Evolutionary conservation across 176 grass and related monocot species (phyloP), one percentile per base, ranked within the genome.

Genomic region (Triticum monococcum): DNA sequence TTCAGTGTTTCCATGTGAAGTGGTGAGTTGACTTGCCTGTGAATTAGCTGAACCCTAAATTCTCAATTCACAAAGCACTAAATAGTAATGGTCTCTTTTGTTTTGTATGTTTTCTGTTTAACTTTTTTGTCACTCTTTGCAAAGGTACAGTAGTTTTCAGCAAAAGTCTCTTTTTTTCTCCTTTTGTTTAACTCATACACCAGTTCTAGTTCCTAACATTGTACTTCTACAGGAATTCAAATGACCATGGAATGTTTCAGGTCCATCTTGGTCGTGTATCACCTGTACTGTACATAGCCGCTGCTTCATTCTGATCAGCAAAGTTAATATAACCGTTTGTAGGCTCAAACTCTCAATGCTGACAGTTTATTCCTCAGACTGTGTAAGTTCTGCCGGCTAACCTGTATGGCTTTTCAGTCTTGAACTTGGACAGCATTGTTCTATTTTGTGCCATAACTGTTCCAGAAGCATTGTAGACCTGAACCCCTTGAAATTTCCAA

Each of bases 241-340:
- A 75, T 68, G 60, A 1, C 13, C 46, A 33, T 68, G 18, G 32
- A 77, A 75, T 72, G 12, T 66, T 5, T 12, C 68, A 14, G 17
- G 12, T 41, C 66, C 12, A 72, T 84, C 35, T 54, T 79, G 4
- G 35, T 13, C 23, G 8, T 66, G 20, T 9, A 72, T 78, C 12
- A 36, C 26, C 80, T 83, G 66, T 82, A 64, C 80, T 83, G 66
- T 82, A 64, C 48, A 54, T 23, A 68, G 11, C 3, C 17, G 13
- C 45, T 3, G 11, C n/a, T n/a, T n/a, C n/a, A n/a, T n/a, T 30
- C 66, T 16, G 13, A 7, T 84, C 8, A 41, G 17, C 2, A 24
- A 52, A 25, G 1, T 67, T 66, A 12, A 5, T 79, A 33, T 52
- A 13, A 52, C 45, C 8, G 3, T 25, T 25, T 22, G 22, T 4